These are phyloP conservation scores for Lactarius pseudohatsudake DNA, from an alignment of 768 basidiomycete species.

Conservation along the genomic window DNA sequence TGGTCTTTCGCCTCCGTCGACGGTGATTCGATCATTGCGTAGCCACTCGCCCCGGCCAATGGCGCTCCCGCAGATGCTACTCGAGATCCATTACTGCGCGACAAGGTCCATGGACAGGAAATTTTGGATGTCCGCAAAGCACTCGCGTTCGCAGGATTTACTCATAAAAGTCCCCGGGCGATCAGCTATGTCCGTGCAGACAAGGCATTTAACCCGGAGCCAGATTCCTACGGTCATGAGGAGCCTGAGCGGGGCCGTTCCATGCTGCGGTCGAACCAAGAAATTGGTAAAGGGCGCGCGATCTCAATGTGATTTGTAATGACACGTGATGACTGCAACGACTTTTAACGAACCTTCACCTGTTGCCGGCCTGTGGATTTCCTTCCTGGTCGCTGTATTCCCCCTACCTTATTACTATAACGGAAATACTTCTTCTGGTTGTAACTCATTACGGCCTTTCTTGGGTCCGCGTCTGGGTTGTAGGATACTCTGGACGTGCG, in stretches of 20 bases:
- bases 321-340: constrained; percentile 23
- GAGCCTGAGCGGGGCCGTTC: constrained; percentile 61
- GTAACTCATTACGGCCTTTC: constrained; percentile 7
- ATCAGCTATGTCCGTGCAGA: constrained; percentile 77
- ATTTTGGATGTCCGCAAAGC: constrained; percentile 90
- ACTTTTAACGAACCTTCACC: constrained; percentile 7
- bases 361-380: constrained; percentile 19
- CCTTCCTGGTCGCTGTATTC: constrained; percentile 16
- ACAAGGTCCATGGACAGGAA: constrained; percentile 82
- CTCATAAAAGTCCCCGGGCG: constrained; percentile 82
- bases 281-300: constrained; percentile 71
- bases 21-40: constrained; percentile 38
- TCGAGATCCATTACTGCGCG: constrained; percentile 82
- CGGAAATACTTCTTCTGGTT: constrained; percentile 3
- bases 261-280: constrained; percentile 58
- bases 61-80: constrained; percentile 82
- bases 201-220: constrained; percentile 61
- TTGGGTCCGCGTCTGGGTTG: constrained; percentile 8
- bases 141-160: constrained; percentile 87
- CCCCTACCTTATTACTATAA: constrained; percentile 23
- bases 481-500: constrained; percentile 14
- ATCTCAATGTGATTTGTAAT: constrained; percentile 66
- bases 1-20: constrained; percentile 22
- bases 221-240: constrained; percentile 49
- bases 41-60: constrained; percentile 89